These are phyloP conservation scores for Ascochyta pisi DNA, from an alignment of 2,329 filamentous ascomycete species.

Conservation along the genomic window DNA sequence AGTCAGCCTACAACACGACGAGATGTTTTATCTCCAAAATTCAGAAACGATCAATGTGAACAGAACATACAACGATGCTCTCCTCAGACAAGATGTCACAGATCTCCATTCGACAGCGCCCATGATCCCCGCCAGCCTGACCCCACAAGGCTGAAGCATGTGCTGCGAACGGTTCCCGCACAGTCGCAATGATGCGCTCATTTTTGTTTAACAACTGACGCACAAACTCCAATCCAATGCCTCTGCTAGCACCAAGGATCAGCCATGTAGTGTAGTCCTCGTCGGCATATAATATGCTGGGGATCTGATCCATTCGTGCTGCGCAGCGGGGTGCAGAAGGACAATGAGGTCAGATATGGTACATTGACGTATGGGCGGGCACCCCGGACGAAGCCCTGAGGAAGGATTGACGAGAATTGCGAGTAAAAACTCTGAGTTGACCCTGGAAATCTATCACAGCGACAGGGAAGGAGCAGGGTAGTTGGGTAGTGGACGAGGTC, in stretches of 20 bases:
- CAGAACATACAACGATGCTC: conserved; percentile 54
- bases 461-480: conserved; percentile 7
- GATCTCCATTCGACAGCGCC: conserved; percentile 55
- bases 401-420: conserved; percentile 5
- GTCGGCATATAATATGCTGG: conserved; percentile 51
- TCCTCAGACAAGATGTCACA: conserved; percentile 62
- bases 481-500: conserved; percentile 5
- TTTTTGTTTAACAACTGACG: conserved; percentile 56
- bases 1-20: conserved; percentile 7
- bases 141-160: conserved; percentile 52
- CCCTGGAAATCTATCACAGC: conserved; percentile 4
- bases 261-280: conserved; percentile 55
- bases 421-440: conserved; percentile 2
- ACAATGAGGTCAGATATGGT: conserved; percentile 17
- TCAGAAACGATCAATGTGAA: not conserved
- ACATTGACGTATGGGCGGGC: conserved; percentile 19
- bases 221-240: conserved; percentile 61
- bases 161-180: conserved; percentile 52
- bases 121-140: conserved; percentile 53
- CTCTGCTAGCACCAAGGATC: conserved; percentile 56
- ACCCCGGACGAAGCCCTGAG: conserved; percentile 1
- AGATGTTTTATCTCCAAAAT: not conserved
- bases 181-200: conserved; percentile 60
- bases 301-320: conserved; percentile 51
- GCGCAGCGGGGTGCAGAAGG: conserved; percentile 16